Evolutionary conservation across 371 early-diverging fungal genomes (phyloP), one percentile per base, ranked within the genome.

Genomic region (Mucor saturninus): DNA sequence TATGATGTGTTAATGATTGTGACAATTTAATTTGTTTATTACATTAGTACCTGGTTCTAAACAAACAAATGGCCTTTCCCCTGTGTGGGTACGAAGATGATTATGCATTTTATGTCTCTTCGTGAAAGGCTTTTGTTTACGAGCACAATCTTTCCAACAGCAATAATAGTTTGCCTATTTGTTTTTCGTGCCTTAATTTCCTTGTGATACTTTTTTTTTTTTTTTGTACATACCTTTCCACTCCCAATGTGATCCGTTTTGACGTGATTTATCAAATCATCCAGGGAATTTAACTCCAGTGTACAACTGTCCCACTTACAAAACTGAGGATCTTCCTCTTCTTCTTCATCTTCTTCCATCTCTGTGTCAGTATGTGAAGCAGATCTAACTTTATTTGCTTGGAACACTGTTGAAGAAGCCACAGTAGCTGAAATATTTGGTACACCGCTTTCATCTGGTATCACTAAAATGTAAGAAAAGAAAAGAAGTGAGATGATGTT

Each of bases 31-130:
- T 9, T 26, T 38, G 31, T 54, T 6, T n/a, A 21, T 21, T 54
- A 31, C 28, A 37, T 38, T 32, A 31, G 3, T 50, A 69, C 69
- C 69, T 65, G 69, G 69, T n/a, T 69, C 65, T 54, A 53, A 38
- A 43, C 67, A 72, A 13, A 57, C 39, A 62, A 87, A 90, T 8
- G 90, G 90, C 49, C 83, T 76, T 68, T 89, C 88, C 14, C 91
- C 91, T 48, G 91, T 90, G 73, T 94, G 94, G n/a, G 89, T 90
- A 43, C 94, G 88, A 65, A 89, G 64, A 66, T 94, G 94, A 60
- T 92, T 91, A 54, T 83, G 86, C 80, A 92, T 88, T 67, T 91
- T 91, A 74, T 93, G 94, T 6, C 93, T 79, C 68, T 93, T 92
- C 35, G 89, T 79, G 71, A 93, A 93, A 15, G 93, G 89, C 62